Percentiles rank a stretch among this genome's conserved stretches.
Evolutionary conservation across 139 green algal species (phyloP).

Genomic region (Chlamydomonas schloesseri): DNA sequence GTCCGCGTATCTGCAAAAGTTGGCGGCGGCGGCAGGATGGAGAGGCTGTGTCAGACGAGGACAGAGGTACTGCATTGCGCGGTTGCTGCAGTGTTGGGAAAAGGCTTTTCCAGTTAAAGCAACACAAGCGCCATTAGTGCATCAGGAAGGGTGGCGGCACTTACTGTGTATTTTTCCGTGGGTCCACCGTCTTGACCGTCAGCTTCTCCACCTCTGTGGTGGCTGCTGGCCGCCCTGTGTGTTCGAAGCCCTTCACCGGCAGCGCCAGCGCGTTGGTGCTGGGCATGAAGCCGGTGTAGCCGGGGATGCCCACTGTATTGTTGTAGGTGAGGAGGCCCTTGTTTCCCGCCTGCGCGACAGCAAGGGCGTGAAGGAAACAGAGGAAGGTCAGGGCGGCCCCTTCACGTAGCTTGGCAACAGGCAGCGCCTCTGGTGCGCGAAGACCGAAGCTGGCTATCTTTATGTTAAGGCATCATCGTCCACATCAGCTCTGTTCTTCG

Average conservation of each 20-base stretch:
- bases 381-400: no score
- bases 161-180: conserved; percentile 25
- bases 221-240: conserved; percentile 53
- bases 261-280: conserved; percentile 31
- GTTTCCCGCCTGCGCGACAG: conserved; percentile 55
- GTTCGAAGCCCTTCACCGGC: conserved; percentile 56
- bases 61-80: no score
- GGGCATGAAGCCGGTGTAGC: conserved; percentile 73
- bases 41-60: no score
- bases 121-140: no score
- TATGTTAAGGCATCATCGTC: no score
- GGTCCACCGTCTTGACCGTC: neutral
- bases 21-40: no score
- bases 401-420: no score
- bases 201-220: neutral
- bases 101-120: no score
- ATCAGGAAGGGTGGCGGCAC: neutral
- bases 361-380: neutral
- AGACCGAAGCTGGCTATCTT: no score
- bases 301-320: conserved; percentile 64
- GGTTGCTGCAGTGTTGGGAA: no score
- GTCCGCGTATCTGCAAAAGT: conserved; percentile 30
- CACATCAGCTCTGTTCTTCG: no score
- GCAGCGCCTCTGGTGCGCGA: no score
- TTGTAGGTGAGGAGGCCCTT: conserved; percentile 66